Evolutionary conservation across 345 rosid species (phyloP), one percentile per base, ranked within the genome.

Genomic region (thale cress (Arabidopsis thaliana)): DNA sequence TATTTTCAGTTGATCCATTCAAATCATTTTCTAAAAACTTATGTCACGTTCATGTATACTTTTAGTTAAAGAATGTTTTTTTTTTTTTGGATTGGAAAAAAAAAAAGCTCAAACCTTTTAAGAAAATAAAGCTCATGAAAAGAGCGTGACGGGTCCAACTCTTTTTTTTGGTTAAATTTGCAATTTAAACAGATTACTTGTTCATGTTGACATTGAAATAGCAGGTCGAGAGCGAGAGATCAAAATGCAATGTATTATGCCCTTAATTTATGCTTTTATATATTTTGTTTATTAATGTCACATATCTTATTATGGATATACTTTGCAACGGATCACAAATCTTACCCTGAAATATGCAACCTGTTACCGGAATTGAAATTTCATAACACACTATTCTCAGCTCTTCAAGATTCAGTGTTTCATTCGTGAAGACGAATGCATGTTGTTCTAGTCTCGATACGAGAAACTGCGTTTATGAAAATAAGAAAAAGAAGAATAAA

Each of bases 71-170:
- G 38, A 44, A 69, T 69, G 14, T 16, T 16, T 16, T 16, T 16
- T 16, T 16, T 20, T 11, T 42, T 68, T 13, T 13, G 23, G 8
- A 20, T 20, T 49, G 20, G 11, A n/a, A 10, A 38, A 25, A 37
- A 37, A 2, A 33, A 32, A 24, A 1, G 51, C 9, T 42, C 9
- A 42, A 55, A 69, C 22, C 44, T 20, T 42, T 44, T 20, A 32
- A 57, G 40, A 59, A 68, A 14, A 55, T 42, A 6, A 6, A 58
- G 73, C 25, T 66, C 60, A 74, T 58, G 73, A 67, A 58, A 74
- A 74, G 24, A 44, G 59, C 60, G 73, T 74, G 67, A 74, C 41
- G 5, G 8, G 52, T 74, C 42, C 38, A 59, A 57, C 25, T 34
- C 23, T 56, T 65, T 71, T 44, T 42, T 41, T 41, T 11, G 12